Evolutionary conservation across 495 filamentous ascomycete genomes (phyloP), one percentile per base, ranked within the genome.

Genomic region (Penicillium pancosmium): DNA sequence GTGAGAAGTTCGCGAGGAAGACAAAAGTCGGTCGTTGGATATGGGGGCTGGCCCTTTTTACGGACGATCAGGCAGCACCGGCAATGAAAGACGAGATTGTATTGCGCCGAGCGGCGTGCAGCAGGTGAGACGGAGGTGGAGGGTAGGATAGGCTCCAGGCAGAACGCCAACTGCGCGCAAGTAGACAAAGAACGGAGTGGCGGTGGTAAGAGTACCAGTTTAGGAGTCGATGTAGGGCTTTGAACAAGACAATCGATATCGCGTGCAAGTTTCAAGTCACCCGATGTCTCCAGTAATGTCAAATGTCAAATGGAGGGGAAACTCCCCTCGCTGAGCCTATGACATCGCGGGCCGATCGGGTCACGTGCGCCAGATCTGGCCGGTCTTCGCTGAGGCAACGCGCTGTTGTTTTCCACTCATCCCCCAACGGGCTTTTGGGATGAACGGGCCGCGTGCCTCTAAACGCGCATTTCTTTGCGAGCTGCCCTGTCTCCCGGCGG

Each of bases 401-500:
- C 55, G 57, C 31, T 15, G 50, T 38, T 16, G 15, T 38, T 38
- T 44, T 19, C 7, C 16, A 21, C 16, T 1, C 15, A 44, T 44
- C 41, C 41, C 16, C 41, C 41, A 44, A 12, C 41, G 16, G 41
- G 41, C 16, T 44, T 44, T 19, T 35, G 62, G 55, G 44, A 87
- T 86, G 82, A 81, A 76, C 57, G 78, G 81, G 4, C 88, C 89
- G 19, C 73, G 82, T 35, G 84, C 91, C 18, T 89, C 88, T 10
- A 79, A 73, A 41, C 81, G 90, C 38, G 84, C 84, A 55, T 85
- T 92, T 56, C 81, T 97, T 44, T 84, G 83, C 16, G 76, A 84
- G 34, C 77, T 97, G 6, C 73, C 77, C 15, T 70, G 65, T 27
- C 76, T 79, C 36, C 73, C 80, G 21, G 64, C 78, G 15, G 87